phyloP scores from a whole-genome alignment of 148 eudicot genomes.

The Salicornia ramosissima region DNA sequence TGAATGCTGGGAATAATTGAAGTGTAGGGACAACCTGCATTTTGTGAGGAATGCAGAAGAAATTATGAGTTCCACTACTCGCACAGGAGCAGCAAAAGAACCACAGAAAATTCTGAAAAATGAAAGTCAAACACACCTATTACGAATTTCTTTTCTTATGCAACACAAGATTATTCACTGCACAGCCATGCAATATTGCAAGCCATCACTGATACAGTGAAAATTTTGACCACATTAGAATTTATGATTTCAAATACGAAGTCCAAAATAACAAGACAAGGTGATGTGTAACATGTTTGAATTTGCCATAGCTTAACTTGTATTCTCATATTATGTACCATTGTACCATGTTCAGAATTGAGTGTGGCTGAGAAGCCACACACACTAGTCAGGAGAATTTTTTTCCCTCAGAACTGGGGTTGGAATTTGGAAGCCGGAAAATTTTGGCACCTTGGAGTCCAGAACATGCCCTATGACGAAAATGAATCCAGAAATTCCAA shows the following conservation, averaged over 20 bases:
- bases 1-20: constrained; percentile 58
- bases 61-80: not conserved
- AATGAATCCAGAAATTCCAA: too few relatives aligned
- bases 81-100: not conserved
- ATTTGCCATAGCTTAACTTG: not conserved
- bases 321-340: not conserved
- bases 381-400: too few relatives aligned
- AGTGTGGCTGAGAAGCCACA: too few relatives aligned
- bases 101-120: not conserved
- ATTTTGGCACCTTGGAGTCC: too few relatives aligned
- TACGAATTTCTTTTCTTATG: not conserved
- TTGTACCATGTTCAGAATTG: too few relatives aligned
- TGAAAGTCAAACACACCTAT: not conserved
- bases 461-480: too few relatives aligned
- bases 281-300: not conserved
- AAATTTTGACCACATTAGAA: not conserved
- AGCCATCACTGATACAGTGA: not conserved
- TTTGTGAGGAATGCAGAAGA: constrained; percentile 12
- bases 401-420: too few relatives aligned
- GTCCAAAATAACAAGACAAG: not conserved
- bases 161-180: not conserved
- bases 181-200: not conserved
- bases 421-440: too few relatives aligned
- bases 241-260: not conserved
- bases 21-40: constrained; percentile 72